Conservation (phyloP, 768 basidiomycete species). For the Xerocomellus chrysenteron region DNA sequence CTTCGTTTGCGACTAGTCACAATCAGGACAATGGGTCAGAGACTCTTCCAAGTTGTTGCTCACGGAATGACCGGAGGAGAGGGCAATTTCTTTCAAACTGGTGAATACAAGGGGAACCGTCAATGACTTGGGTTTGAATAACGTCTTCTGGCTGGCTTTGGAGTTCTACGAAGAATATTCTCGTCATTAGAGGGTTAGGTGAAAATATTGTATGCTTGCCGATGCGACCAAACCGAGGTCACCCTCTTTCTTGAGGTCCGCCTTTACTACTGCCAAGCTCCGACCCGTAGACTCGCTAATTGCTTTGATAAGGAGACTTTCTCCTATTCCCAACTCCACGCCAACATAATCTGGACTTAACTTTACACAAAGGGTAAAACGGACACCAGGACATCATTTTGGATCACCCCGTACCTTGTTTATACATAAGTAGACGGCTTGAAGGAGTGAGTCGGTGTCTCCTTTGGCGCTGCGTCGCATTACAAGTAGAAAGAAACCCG, state of each 20-base stretch:
- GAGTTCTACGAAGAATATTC: slow-evolving; percentile 62
- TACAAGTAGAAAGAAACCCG: slow-evolving; percentile 84
- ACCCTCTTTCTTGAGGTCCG: slow-evolving; percentile 91
- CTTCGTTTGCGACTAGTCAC: slow-evolving; percentile 80
- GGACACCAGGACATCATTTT: background rate
- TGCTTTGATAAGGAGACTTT: slow-evolving; percentile 90
- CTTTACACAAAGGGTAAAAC: slow-evolving; percentile 39
- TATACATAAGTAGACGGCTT: slow-evolving; percentile 93
- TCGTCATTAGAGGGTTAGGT: background rate
- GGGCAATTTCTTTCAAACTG: slow-evolving; percentile 87
- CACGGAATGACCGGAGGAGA: slow-evolving; percentile 80
- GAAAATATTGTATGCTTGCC: slow-evolving; percentile 43
- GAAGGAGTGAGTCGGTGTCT: slow-evolving; percentile 74
- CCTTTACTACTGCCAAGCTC: slow-evolving; percentile 76
- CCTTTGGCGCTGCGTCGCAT: slow-evolving; percentile 80
- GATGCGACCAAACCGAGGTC: slow-evolving; percentile 97
- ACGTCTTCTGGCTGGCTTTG: slow-evolving; percentile 86
- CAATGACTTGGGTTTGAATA: slow-evolving; percentile 92
- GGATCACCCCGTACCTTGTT: slow-evolving; percentile 65
- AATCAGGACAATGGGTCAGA: background rate
- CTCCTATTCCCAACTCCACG: slow-evolving; percentile 94
- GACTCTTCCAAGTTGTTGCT: slow-evolving; percentile 17
- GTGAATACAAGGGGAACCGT: slow-evolving; percentile 88
- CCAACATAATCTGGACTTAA: slow-evolving; percentile 94
- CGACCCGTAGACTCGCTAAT: slow-evolving; percentile 96